Conservation (phyloP, 257 asterid species). For the Jaltomata sinuosa region DNA sequence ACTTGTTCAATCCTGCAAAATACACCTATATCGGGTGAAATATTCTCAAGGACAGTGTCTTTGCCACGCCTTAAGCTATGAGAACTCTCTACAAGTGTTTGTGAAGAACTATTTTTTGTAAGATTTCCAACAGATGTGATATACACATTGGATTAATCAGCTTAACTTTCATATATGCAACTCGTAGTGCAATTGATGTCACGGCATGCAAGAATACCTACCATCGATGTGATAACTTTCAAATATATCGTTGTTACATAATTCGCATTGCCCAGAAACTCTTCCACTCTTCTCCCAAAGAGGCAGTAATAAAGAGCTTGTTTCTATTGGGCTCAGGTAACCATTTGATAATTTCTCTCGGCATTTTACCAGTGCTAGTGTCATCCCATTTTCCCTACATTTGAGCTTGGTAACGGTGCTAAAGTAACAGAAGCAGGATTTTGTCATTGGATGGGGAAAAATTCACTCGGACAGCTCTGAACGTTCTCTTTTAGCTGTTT, state of each 20-base stretch:
- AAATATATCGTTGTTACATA: not conserved
- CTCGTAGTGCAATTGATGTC: not conserved
- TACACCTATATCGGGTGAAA: no score
- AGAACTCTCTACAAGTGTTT: no score
- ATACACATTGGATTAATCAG: not conserved
- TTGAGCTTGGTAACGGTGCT: not conserved
- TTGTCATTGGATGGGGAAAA: not conserved
- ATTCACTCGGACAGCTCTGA: conserved; percentile 59
- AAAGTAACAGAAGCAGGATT: not conserved
- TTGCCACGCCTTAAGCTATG: no score
- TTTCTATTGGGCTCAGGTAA: not conserved
- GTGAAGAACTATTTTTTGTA: no score
- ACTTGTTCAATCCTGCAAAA: no score
- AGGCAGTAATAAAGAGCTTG: not conserved
- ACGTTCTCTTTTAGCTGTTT: conserved; percentile 56
- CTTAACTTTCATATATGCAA: not conserved
- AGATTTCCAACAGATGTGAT: no score
- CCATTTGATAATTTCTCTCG: not conserved
- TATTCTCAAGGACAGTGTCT: no score
- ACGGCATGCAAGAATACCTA: not conserved
- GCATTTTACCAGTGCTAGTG: not conserved
- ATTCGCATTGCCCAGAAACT: conserved; percentile 1
- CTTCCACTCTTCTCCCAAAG: not conserved
- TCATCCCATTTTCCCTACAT: not conserved
- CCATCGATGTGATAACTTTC: not conserved